Evolutionary conservation across 192 early-diverging fungal genomes (phyloP).

Genomic region (Geranomyces michiganensis): DNA sequence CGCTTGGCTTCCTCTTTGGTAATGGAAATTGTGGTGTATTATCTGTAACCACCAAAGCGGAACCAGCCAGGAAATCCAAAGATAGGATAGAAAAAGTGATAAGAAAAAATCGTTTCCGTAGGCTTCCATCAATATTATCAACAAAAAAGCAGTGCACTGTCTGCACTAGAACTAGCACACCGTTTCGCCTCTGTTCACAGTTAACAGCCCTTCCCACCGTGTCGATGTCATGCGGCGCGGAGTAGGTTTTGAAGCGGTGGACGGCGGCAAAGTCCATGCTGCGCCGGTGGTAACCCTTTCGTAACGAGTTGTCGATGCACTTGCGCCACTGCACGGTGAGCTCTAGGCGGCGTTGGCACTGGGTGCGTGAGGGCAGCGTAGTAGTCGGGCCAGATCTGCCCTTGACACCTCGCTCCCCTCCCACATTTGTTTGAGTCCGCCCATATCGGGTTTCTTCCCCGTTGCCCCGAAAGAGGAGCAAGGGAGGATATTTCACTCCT

Average conservation of each 20-base stretch:
- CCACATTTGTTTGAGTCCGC: slow-evolving; percentile 12
- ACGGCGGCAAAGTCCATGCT: slow-evolving; percentile 39
- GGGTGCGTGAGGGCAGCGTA: slow-evolving; percentile 18
- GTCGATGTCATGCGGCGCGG: slow-evolving; percentile 27
- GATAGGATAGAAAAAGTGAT: too few species aligned
- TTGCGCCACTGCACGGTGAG: slow-evolving; percentile 26
- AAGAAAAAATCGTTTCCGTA: too few species aligned
- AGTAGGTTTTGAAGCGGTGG: slow-evolving; percentile 33
- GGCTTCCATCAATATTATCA: too few species aligned
- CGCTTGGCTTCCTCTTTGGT: slow-evolving; percentile 17
- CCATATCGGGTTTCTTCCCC: slow-evolving; percentile 24
- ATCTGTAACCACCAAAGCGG: too few species aligned
- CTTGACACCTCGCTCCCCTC: slow-evolving; percentile 7
- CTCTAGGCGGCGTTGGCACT: slow-evolving; percentile 20
- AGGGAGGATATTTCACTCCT: neutral
- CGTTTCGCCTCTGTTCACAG: neutral
- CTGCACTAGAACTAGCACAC: slow-evolving; percentile 4
- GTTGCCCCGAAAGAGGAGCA: too few species aligned
- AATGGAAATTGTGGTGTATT: neutral
- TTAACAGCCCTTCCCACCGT: slow-evolving; percentile 23
- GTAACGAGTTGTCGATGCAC: slow-evolving; percentile 23
- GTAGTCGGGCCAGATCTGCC: slow-evolving; percentile 24
- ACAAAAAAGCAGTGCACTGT: neutral
- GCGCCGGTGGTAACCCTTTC: slow-evolving; percentile 40
- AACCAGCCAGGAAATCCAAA: too few species aligned